These are phyloP conservation scores for Tritrichomonas foetus DNA, from an alignment of 208 protist species.

Conservation along the genomic window DNA sequence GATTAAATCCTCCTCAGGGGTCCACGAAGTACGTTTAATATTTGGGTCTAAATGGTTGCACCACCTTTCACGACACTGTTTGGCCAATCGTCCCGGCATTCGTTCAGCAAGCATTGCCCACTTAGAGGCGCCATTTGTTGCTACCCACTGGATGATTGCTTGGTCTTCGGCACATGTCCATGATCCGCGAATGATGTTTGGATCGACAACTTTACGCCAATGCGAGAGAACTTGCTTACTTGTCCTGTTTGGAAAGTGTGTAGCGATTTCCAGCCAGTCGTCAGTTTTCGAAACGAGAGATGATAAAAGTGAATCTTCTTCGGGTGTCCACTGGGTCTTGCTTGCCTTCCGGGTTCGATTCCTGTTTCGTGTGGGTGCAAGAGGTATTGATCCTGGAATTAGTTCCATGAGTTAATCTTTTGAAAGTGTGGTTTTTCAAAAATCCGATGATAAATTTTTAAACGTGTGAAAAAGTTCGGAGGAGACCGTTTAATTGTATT, in stretches of 20 bases:
- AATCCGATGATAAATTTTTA: too few species aligned
- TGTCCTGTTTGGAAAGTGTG: background rate
- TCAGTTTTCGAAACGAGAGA: background rate
- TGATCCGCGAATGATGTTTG: background rate
- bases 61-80: too few species aligned
- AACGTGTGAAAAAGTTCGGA: too few species aligned
- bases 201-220: background rate
- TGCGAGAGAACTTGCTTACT: background rate
- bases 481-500: too few species aligned
- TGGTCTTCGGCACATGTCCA: constrained; percentile 50
- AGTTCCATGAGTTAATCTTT: too few species aligned
- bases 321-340: background rate
- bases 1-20: background rate
- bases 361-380: background rate
- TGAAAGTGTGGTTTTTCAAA: too few species aligned
- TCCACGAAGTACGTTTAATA: background rate
- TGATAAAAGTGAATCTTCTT: background rate
- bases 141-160: constrained; percentile 44
- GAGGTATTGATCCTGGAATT: too few species aligned
- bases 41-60: background rate
- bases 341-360: background rate
- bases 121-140: constrained; percentile 45
- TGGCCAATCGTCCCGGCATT: background rate
- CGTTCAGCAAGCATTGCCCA: constrained; percentile 49
- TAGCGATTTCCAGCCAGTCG: background rate